These are phyloP conservation scores for Endoconidiophora laricicola DNA, from an alignment of 2,329 filamentous ascomycete species.

Conservation along the genomic window DNA sequence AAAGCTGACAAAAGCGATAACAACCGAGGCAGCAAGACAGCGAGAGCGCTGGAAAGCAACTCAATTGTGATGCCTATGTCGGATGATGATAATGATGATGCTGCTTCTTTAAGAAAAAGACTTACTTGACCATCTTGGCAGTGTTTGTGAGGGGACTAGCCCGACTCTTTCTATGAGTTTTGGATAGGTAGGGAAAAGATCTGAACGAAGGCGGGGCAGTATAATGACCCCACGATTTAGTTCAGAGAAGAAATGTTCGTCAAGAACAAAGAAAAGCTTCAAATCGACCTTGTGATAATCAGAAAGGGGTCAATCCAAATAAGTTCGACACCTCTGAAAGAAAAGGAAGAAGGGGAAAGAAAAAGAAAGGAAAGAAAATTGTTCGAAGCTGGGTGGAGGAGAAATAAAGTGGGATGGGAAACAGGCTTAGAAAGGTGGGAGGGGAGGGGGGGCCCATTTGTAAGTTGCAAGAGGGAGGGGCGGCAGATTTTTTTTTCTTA, in stretches of 20 bases:
- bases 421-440: background rate
- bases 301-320: slow-evolving; percentile 12
- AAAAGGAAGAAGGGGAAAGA: slow-evolving; percentile 7
- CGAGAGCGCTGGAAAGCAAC: too few relatives aligned
- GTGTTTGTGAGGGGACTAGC: slow-evolving; percentile 35
- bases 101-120: slow-evolving; percentile 20
- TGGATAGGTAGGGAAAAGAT: slow-evolving; percentile 19
- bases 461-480: slow-evolving; percentile 8
- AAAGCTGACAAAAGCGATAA: too few relatives aligned
- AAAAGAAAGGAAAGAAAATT: slow-evolving; percentile 8
- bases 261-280: slow-evolving; percentile 4
- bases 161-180: slow-evolving; percentile 10
- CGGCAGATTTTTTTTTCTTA: slow-evolving; percentile 10
- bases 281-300: slow-evolving; percentile 7
- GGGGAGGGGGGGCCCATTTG: slow-evolving; percentile 10
- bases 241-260: slow-evolving; percentile 8
- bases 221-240: slow-evolving; percentile 17
- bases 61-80: background rate
- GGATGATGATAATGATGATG: too few relatives aligned
- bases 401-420: slow-evolving; percentile 7
- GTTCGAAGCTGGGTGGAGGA: background rate
- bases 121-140: slow-evolving; percentile 99
- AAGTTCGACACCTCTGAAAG: slow-evolving; percentile 12
- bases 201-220: slow-evolving; percentile 28
- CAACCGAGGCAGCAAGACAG: too few relatives aligned